phyloP scores from a whole-genome alignment of 257 asterid genomes.

The Nicotiana noctiflora region DNA sequence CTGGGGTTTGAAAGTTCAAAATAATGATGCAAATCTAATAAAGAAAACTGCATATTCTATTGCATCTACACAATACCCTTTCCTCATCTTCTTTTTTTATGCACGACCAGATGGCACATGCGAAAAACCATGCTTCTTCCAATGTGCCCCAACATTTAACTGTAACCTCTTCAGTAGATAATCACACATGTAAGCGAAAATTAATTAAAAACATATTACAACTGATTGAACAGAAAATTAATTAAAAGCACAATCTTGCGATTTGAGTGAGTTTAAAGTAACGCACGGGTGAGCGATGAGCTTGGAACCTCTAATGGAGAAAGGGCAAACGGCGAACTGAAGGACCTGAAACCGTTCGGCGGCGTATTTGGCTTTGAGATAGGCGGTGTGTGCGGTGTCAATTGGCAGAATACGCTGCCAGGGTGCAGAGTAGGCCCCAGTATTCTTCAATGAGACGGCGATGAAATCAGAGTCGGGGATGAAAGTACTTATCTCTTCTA shows the following conservation, averaged over 20 bases:
- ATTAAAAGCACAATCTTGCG: neutral
- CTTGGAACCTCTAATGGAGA: slow-evolving; percentile 54
- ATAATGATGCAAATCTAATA: neutral
- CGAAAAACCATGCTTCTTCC: neutral
- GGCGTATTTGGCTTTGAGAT: slow-evolving; percentile 55
- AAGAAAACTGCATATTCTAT: neutral
- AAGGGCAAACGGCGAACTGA: slow-evolving; percentile 90
- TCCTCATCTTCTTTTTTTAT: neutral
- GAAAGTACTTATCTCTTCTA: slow-evolving; percentile 37
- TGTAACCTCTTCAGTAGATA: neutral
- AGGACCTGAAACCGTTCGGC: slow-evolving; percentile 77
- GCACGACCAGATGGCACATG: neutral
- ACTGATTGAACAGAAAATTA: neutral
- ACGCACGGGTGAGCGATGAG: slow-evolving; percentile 74
- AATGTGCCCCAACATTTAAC: neutral
- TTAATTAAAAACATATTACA: neutral
- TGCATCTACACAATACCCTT: neutral
- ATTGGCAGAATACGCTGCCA: slow-evolving; percentile 73
- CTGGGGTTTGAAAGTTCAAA: neutral
- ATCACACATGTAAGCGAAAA: neutral
- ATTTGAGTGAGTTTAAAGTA: neutral
- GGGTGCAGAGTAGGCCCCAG: slow-evolving; percentile 71
- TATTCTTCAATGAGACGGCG: slow-evolving; percentile 57
- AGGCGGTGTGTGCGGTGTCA: slow-evolving; percentile 66
- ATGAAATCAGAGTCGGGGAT: slow-evolving; percentile 48